Evolutionary conservation across 2,329 filamentous ascomycete species (phyloP).

Genomic region (Arthrobotrys entomopaga): DNA sequence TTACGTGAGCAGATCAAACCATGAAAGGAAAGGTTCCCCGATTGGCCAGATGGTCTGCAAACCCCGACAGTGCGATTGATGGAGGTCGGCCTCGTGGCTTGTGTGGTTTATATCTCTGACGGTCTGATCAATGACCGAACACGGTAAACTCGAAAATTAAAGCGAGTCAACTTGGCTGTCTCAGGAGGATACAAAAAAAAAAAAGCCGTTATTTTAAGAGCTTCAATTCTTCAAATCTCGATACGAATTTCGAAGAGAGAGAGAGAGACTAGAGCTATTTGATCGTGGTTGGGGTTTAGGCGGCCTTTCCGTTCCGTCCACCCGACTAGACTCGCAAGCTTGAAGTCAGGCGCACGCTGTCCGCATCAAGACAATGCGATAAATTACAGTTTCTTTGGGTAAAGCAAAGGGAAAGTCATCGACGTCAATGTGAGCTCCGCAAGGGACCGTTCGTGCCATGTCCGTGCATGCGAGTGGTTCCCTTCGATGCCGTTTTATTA

Average conservation of each 20-base stretch:
- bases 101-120: slow-evolving; percentile 11
- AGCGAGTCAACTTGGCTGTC: slow-evolving; percentile 37
- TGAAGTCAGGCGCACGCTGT: slow-evolving; percentile 24
- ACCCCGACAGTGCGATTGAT: slow-evolving; percentile 35
- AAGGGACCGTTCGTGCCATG: slow-evolving; percentile 32
- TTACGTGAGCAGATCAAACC: slow-evolving; percentile 25
- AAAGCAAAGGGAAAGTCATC: slow-evolving; percentile 18
- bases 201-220: slow-evolving; percentile 14
- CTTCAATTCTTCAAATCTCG: slow-evolving; percentile 18
- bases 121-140: slow-evolving; percentile 21
- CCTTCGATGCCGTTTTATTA: slow-evolving; percentile 1
- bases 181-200: slow-evolving; percentile 43
- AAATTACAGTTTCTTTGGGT: slow-evolving; percentile 1
- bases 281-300: slow-evolving; percentile 7
- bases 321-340: slow-evolving; percentile 27
- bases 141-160: slow-evolving; percentile 12
- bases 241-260: slow-evolving; percentile 19
- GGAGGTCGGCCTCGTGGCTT: slow-evolving; percentile 18
- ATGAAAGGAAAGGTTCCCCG: slow-evolving; percentile 7
- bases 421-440: slow-evolving; percentile 44
- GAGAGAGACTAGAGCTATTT: slow-evolving; percentile 10
- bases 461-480: slow-evolving; percentile 31
- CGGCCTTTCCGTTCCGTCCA: slow-evolving; percentile 49
- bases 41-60: slow-evolving; percentile 24
- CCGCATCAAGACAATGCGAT: slow-evolving; percentile 44